Evolutionary conservation across 306 rosid genomes (phyloP).

Genomic region (Betula pendula): DNA sequence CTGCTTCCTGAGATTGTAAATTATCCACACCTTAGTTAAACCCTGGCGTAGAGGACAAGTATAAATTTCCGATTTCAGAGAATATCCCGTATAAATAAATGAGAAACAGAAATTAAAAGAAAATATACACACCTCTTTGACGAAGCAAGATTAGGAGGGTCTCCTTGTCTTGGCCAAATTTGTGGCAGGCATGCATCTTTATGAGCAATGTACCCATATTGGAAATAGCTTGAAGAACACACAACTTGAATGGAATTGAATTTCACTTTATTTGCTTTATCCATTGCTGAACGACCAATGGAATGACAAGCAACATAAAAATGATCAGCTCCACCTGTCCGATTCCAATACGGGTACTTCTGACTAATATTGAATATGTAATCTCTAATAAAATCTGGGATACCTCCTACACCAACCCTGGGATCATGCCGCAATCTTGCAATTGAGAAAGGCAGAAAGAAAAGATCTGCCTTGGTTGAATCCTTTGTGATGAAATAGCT

Average conservation of each 20-base stretch:
- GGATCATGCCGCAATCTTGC: conserved; percentile 69
- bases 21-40: neutral
- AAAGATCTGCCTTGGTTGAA: conserved; percentile 65
- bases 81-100: neutral
- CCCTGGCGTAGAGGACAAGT: neutral
- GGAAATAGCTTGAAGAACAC: conserved; percentile 72
- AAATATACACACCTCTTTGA: conserved; percentile 53
- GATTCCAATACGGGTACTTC: conserved; percentile 72
- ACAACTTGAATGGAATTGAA: conserved; percentile 71
- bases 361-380: conserved; percentile 52
- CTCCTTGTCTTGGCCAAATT: conserved; percentile 69
- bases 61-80: neutral
- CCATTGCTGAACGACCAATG: conserved; percentile 73
- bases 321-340: conserved; percentile 71
- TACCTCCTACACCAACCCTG: conserved; percentile 70
- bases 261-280: conserved; percentile 55
- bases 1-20: neutral
- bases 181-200: conserved; percentile 81
- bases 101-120: neutral
- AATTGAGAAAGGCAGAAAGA: conserved; percentile 83
- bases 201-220: conserved; percentile 57
- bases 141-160: conserved; percentile 52
- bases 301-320: conserved; percentile 87
- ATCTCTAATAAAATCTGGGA: conserved; percentile 58
- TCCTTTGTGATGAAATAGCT: conserved; percentile 67